These are phyloP conservation scores for Alternaria panax DNA, from an alignment of 2,329 filamentous ascomycete species.

Conservation along the genomic window DNA sequence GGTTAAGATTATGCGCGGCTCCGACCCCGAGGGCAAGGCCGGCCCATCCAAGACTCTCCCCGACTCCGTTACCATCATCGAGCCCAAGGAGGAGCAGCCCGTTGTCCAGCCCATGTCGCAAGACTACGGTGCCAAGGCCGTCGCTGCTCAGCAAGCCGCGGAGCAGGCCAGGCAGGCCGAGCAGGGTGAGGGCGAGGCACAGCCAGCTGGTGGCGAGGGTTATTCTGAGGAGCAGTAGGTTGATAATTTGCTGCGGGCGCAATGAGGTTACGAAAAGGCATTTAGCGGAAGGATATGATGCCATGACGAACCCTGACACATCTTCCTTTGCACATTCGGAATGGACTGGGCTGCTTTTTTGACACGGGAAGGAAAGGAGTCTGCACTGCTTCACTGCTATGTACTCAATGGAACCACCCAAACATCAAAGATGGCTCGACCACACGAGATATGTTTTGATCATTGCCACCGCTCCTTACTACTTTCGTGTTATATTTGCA, in stretches of 20 bases:
- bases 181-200: slow-evolving; percentile 62
- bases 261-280: slow-evolving; percentile 43
- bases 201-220: slow-evolving; percentile 41
- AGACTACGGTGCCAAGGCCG: slow-evolving; percentile 96
- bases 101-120: slow-evolving; percentile 95
- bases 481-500: background rate
- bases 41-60: slow-evolving; percentile 97
- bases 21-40: slow-evolving; percentile 98
- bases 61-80: slow-evolving; percentile 98
- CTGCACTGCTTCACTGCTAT: slow-evolving; percentile 38
- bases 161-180: slow-evolving; percentile 66
- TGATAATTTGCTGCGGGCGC: slow-evolving; percentile 33
- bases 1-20: slow-evolving; percentile 99
- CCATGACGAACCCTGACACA: slow-evolving; percentile 33
- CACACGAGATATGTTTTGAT: slow-evolving; percentile 18
- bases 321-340: slow-evolving; percentile 44
- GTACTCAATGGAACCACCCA: slow-evolving; percentile 43
- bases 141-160: slow-evolving; percentile 72
- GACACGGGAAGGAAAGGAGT: slow-evolving; percentile 39
- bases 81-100: slow-evolving; percentile 99
- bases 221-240: slow-evolving; percentile 46
- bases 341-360: slow-evolving; percentile 40
- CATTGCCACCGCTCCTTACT: background rate
- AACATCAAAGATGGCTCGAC: slow-evolving; percentile 41
- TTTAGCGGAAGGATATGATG: slow-evolving; percentile 38